phyloP scores from a whole-genome alignment of 257 asterid genomes.

The Fraxinus anomala region DNA sequence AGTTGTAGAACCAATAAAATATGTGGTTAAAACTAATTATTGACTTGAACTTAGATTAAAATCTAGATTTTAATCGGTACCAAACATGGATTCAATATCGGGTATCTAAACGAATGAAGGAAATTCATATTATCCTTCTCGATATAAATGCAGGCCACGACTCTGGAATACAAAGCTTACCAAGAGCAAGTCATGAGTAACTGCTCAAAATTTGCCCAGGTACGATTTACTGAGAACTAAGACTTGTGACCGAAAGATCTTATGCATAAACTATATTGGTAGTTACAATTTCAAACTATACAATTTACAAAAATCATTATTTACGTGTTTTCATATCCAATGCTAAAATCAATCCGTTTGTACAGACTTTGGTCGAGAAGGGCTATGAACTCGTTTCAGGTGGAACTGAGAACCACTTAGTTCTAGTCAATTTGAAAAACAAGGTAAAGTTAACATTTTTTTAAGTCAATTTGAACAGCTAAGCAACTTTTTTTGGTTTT shows the following conservation, averaged over 20 bases:
- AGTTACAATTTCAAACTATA: too few species aligned
- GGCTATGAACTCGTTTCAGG: conserved; percentile 92
- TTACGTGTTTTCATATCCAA: too few species aligned
- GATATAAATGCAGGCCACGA: background rate
- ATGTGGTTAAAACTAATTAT: too few species aligned
- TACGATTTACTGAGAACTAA: conserved; percentile 16
- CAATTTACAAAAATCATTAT: too few species aligned
- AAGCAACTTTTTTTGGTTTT: too few species aligned
- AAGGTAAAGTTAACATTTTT: conserved; percentile 40
- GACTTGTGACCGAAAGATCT: background rate
- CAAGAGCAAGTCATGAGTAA: conserved; percentile 4
- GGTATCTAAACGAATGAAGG: background rate
- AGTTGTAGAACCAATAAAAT: too few species aligned
- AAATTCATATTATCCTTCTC: background rate
- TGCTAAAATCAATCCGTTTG: too few species aligned
- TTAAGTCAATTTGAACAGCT: too few species aligned
- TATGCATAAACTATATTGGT: too few species aligned
- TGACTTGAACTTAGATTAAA: too few species aligned
- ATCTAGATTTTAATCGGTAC: too few species aligned
- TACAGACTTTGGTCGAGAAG: conserved; percentile 44
- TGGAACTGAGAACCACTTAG: conserved; percentile 87
- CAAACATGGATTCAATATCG: too few species aligned
- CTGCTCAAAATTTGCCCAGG: conserved; percentile 69
- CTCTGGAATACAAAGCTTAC: background rate
- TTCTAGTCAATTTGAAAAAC: conserved; percentile 73